Conservation (phyloP, 208 protist genomes). For the Entamoeba invadens region DNA sequence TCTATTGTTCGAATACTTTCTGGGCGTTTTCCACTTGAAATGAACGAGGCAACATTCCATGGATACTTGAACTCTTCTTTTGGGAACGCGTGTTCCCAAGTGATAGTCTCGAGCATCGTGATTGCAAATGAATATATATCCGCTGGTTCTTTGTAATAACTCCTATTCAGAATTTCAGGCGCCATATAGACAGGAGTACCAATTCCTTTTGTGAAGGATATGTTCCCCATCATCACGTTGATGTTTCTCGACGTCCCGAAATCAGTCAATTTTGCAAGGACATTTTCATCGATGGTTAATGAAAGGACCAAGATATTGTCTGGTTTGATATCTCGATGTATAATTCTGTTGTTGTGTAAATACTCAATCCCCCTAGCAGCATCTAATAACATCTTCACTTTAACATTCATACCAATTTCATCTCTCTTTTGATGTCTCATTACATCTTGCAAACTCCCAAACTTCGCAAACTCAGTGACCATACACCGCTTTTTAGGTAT, state of each 20-base stretch:
- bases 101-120: not conserved
- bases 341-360: too few relatives aligned
- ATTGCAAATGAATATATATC: not conserved
- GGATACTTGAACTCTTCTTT: not conserved
- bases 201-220: not conserved
- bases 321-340: too few relatives aligned
- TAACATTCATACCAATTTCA: too few relatives aligned
- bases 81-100: not conserved
- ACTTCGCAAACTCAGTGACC: conserved; percentile 38
- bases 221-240: too few relatives aligned
- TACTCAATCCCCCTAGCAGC: too few relatives aligned
- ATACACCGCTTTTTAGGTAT: conserved; percentile 31
- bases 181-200: too few relatives aligned
- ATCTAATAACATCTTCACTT: too few relatives aligned
- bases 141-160: not conserved
- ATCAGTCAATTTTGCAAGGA: too few relatives aligned
- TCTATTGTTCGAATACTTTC: not conserved
- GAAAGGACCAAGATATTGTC: too few relatives aligned
- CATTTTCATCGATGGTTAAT: too few relatives aligned
- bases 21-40: not conserved
- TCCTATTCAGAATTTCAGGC: not conserved
- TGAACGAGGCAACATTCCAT: not conserved
- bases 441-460: conserved; percentile 23
- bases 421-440: too few relatives aligned
- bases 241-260: too few relatives aligned